A percentile compares a stretch with the other conserved stretches of the same genome.
Conservation (phyloP, 345 rosid genomes). For the Brassica juncea region DNA sequence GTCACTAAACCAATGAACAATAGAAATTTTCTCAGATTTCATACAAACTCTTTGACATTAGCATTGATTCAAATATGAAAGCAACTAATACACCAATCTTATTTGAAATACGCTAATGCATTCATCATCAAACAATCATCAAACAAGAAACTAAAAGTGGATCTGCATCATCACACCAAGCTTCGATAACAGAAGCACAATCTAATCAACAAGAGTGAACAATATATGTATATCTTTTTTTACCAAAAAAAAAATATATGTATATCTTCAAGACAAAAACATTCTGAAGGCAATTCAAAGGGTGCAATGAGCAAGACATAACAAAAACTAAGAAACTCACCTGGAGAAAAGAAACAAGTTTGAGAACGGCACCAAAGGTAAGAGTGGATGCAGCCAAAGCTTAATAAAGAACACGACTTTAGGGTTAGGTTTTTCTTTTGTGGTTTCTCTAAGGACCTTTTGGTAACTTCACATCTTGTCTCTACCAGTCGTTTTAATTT, state of each 20-base stretch:
- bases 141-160: neutral
- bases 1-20: neutral
- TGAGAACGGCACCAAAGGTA: neutral
- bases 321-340: neutral
- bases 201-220: neutral
- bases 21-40: neutral
- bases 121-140: neutral
- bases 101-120: neutral
- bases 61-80: neutral
- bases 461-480: neutral
- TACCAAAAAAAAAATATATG: no score
- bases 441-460: neutral
- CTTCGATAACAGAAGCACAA: neutral
- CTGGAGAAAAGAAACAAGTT: neutral
- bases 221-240: no score
- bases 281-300: neutral
- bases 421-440: neutral
- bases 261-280: neutral
- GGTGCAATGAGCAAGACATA: neutral
- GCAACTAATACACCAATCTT: neutral
- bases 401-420: neutral
- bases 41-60: neutral
- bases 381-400: neutral
- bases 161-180: neutral
- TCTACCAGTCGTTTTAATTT: neutral